Base-by-base conservation (phyloP, 129 eudicot genomes). In the Flaveria brownii region DNA sequence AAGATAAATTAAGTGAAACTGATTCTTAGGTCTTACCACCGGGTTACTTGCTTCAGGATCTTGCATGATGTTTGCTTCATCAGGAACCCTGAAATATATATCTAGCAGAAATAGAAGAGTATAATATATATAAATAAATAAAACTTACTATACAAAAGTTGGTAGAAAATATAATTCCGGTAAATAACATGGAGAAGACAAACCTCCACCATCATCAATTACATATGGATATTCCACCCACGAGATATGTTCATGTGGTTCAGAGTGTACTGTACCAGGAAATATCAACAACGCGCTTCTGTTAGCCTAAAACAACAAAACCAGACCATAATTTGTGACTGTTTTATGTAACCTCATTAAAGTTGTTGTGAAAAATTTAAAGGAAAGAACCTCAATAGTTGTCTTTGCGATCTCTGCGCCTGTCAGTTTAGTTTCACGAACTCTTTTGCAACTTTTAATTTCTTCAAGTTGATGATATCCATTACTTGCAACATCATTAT, bases 381-480 rank as follows among this genome's bases (percentile, higher is more conserved):
- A 13, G 54, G 54, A 47, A 77, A 9, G 65, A 77, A 90, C 96
- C 96, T 90, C 91, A 50, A 90, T 78, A 43, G 93, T 80, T 11
- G 96, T 90, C 78, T 90, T 90, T 61, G 96, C 93, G n/a, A 82
- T 86, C 81, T 87, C 93, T 49, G 96, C 89, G 80, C 75, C 70
- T 11, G 89, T 71, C 74, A 83, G 91, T 80, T 73, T 76, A 75
- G 85, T 80, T 65, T 85, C 85, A 45, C 89, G 83, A 81, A 78
- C 82, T 39, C 86, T 82, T 80, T 87, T 86, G 61, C 75, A 36
- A 45, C 76, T 85, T 73, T 85, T 88, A 28, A 90, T 17, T 70
- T 88, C 96, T 84, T 90, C 96, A 77, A 90, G 93, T 49, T 92
- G 96, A 81, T 90, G 96, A 82, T 90, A 90, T 15, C 93, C 88